Base-by-base conservation (phyloP, 257 asterid genomes). In the Handroanthus guayacan region DNA sequence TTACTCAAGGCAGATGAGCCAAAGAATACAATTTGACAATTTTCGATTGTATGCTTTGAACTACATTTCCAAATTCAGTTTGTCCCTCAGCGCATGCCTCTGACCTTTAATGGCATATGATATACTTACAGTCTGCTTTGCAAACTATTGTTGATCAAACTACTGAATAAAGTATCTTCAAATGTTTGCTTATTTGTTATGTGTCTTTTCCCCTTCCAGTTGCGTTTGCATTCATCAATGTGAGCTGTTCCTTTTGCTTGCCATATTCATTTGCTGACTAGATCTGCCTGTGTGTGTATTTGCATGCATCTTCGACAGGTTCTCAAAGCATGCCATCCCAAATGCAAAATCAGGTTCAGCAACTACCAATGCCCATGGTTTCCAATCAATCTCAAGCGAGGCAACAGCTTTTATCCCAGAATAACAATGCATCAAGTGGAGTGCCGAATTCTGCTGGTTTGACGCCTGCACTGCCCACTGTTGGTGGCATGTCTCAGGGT, bases 311-410 rank as follows among this genome's bases (percentile, higher is more conserved):
- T 78, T 69, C 60, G 66, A 80, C 81, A 92, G 99, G 81, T 81
- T 86, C 96, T 65, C 96, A 91, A 58, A 71, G 75, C 79, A 85
- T 89, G 86, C 99, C 86, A 74, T 77, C 98, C 71, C 98, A 93
- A 84, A 79, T 95, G 31, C 96, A 82, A 75, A 91, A 86, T 84
- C 99, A 88, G 81, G 96, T 82, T 60, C 97, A 85, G 80, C 92
- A 81, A 74, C 86, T 86, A 62, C 76, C 92, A 69, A 82, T 81
- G 77, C 83, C 97, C 56, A 79, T 89, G 81, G 87, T 77, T 67
- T 70, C 85, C 67, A 89, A 87, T 84, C 99, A 89, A 82, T 80
- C 93, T 73, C 98, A 91, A 84, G 85, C 74, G 62, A 94, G 96
- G 62, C 99, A 91, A 64, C 98, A 90, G 78, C 69, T 87, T 50